These are phyloP conservation scores for Amaranthus cruentus DNA, from an alignment of 148 eudicot species.

Conservation along the genomic window DNA sequence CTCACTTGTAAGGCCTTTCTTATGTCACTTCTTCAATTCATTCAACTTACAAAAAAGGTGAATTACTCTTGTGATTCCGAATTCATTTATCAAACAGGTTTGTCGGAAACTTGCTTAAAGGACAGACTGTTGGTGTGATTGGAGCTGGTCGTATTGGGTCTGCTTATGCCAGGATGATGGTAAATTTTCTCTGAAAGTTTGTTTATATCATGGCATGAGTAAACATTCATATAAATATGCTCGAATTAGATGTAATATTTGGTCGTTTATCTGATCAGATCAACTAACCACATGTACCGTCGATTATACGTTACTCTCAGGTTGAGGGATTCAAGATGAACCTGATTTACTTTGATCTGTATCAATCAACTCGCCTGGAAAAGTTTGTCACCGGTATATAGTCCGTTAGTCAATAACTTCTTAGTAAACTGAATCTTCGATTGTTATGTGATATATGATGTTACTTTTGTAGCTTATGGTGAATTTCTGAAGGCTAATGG, in stretches of 20 bases:
- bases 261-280: neutral
- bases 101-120: conserved; percentile 98
- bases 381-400: conserved; percentile 82
- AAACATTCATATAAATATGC: neutral
- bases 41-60: neutral
- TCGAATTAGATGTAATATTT: neutral
- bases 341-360: conserved; percentile 85
- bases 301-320: conserved; percentile 29
- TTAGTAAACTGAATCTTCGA: neutral
- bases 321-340: conserved; percentile 99
- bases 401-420: neutral
- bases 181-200: conserved; percentile 18
- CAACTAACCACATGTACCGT: conserved; percentile 4
- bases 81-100: conserved; percentile 42
- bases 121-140: conserved; percentile 96
- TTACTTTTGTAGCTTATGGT: conserved; percentile 69
- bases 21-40: neutral
- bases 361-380: conserved; percentile 91
- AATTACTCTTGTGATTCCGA: neutral
- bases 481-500: conserved; percentile 87
- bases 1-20: conserved; percentile 61
- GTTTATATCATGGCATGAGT: neutral
- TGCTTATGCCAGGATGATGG: conserved; percentile 99
- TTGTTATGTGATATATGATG: conserved; percentile 1
- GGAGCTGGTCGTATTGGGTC: conserved; percentile 99